phyloP scores from a whole-genome alignment of 768 basidiomycete genomes.

The Tylopilus subfusipes region DNA sequence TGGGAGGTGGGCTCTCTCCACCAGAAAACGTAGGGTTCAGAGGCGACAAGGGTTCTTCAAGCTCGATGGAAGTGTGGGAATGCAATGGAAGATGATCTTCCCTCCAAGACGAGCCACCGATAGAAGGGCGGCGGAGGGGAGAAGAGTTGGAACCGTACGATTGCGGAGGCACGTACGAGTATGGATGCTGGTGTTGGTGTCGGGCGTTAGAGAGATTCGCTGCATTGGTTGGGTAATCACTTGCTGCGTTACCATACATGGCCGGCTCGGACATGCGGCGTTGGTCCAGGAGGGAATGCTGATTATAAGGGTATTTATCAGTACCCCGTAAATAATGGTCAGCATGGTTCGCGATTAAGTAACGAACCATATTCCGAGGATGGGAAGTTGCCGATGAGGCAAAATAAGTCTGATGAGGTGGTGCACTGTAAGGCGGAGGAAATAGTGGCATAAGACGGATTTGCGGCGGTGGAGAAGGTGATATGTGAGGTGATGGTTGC shows the following conservation, averaged over 20 bases:
- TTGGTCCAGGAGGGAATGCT: slow-evolving; percentile 45
- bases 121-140: slow-evolving; percentile 44
- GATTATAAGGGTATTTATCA: slow-evolving; percentile 35
- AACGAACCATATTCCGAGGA: slow-evolving; percentile 40
- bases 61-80: slow-evolving; percentile 32
- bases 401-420: slow-evolving; percentile 46
- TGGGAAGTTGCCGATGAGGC: slow-evolving; percentile 40
- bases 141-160: slow-evolving; percentile 39
- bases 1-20: slow-evolving; percentile 34
- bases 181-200: slow-evolving; percentile 41
- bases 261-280: slow-evolving; percentile 70
- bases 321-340: slow-evolving; percentile 40
- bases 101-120: slow-evolving; percentile 36
- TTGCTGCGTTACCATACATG: slow-evolving; percentile 43
- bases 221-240: slow-evolving; percentile 32
- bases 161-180: slow-evolving; percentile 33
- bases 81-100: slow-evolving; percentile 31
- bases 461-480: slow-evolving; percentile 45
- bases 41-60: slow-evolving; percentile 54
- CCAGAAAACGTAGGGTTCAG: slow-evolving; percentile 51
- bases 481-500: slow-evolving; percentile 15
- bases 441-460: slow-evolving; percentile 37
- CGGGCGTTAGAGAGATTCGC: slow-evolving; percentile 33
- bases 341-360: slow-evolving; percentile 35
- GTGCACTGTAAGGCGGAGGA: slow-evolving; percentile 38